phyloP scores from a whole-genome alignment of 1,284 basidiomycete genomes.

The Schizophyllum commune region DNA sequence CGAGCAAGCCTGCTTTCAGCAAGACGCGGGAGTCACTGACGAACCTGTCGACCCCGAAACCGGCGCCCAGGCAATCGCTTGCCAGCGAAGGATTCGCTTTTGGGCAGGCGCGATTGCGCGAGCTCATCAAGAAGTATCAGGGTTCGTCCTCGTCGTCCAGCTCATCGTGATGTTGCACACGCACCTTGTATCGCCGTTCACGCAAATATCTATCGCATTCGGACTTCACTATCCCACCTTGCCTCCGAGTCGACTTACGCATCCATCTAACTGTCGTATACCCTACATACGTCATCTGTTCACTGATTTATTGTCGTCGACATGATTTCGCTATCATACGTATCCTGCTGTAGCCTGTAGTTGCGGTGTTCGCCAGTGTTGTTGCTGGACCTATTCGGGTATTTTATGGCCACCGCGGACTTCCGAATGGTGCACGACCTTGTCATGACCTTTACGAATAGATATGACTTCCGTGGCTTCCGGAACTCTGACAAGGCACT shows the following conservation, averaged over 20 bases:
- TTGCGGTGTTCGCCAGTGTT: not conserved
- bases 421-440: not conserved
- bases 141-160: slow-evolving; percentile 10
- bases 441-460: not conserved
- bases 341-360: not conserved
- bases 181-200: not conserved
- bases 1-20: not conserved
- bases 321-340: not conserved
- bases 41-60: not conserved
- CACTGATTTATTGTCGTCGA: not conserved
- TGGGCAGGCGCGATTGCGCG: slow-evolving; percentile 65
- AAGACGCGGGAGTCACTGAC: not conserved
- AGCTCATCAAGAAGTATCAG: slow-evolving; percentile 77
- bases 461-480: not conserved
- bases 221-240: no score
- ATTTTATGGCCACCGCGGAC: not conserved
- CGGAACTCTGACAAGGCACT: not conserved
- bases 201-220: no score
- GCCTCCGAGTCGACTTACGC: not conserved
- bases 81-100: slow-evolving; percentile 45
- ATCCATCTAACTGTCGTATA: not conserved
- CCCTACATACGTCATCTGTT: not conserved
- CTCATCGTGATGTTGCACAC: not conserved
- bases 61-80: not conserved
- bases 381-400: not conserved